phyloP scores from a whole-genome alignment of 805 yeast species.

The Suhomyces pyralidae region DNA sequence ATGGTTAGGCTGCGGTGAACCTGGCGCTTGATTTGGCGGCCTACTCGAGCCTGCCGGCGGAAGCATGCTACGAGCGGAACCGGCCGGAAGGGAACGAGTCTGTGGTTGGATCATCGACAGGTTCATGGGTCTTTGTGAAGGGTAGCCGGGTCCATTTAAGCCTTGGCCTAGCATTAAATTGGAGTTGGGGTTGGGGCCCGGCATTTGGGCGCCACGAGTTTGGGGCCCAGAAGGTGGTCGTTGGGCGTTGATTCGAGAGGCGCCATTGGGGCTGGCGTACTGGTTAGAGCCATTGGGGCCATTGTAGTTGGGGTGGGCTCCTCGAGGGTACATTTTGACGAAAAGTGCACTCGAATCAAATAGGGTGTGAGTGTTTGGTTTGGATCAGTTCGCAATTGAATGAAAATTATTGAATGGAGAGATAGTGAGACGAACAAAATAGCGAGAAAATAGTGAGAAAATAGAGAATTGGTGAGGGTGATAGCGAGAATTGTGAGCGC shows the following conservation, averaged over 20 bases:
- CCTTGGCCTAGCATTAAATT: neutral
- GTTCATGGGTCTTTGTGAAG: neutral
- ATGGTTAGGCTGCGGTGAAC: neutral
- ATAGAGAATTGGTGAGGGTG: neutral
- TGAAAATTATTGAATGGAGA: neutral
- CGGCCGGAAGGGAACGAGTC: neutral
- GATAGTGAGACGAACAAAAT: too few species aligned
- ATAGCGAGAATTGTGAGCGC: neutral
- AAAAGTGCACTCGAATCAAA: neutral
- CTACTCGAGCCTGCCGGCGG: neutral
- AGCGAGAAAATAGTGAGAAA: too few species aligned
- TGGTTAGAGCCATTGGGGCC: neutral
- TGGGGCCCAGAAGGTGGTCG: neutral
- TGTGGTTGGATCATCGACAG: neutral
- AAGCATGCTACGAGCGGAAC: neutral
- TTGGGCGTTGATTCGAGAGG: neutral
- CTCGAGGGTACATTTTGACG: constrained; percentile 3
- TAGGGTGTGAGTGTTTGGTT: neutral
- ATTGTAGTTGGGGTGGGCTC: constrained; percentile 1
- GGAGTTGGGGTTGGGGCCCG: neutral
- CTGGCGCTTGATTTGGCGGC: neutral
- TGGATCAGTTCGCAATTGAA: neutral
- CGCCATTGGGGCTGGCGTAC: neutral
- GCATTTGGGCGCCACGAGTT: neutral
- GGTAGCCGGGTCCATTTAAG: constrained; percentile 2